Evolutionary conservation across 148 eudicot species (phyloP).

Genomic region (Rhododendron vialii): DNA sequence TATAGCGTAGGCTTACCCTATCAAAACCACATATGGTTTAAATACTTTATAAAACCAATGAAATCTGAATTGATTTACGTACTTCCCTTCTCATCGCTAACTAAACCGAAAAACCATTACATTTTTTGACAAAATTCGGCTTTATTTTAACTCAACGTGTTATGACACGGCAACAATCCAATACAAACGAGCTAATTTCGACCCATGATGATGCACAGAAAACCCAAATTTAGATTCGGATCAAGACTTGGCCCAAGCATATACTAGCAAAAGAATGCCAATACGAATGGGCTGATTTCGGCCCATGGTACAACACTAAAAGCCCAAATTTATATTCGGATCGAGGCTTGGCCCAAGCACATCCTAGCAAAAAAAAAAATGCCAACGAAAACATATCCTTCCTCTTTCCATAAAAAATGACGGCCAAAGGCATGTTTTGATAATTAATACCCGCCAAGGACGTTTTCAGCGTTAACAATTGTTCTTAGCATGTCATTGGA

Average conservation of each 20-base stretch:
- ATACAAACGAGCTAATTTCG: not conserved
- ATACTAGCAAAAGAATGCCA: not conserved
- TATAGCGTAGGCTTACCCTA: not conserved
- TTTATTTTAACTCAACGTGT: too few relatives aligned
- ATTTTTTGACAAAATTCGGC: not conserved
- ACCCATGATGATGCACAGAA: not conserved
- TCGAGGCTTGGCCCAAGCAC: not conserved
- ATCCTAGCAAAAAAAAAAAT: not conserved
- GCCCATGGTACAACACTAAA: not conserved
- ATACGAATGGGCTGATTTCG: not conserved
- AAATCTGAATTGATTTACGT: not conserved
- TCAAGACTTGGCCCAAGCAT: not conserved
- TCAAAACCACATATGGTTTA: not conserved
- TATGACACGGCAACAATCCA: not conserved
- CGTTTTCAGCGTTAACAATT: too few relatives aligned
- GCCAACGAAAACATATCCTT: too few relatives aligned
- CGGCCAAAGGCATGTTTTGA: too few relatives aligned
- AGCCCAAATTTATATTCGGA: too few relatives aligned
- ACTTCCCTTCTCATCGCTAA: not conserved
- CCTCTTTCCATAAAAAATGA: too few relatives aligned
- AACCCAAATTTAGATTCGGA: not conserved
- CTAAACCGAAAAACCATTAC: not conserved
- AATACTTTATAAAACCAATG: not conserved
- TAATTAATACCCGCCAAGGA: too few relatives aligned
- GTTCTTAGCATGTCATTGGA: too few relatives aligned